A percentile compares a stretch with the other conserved stretches of the same genome.
Conservation (phyloP, 179 eudicot species). For the Gypsophila paniculata region DNA sequence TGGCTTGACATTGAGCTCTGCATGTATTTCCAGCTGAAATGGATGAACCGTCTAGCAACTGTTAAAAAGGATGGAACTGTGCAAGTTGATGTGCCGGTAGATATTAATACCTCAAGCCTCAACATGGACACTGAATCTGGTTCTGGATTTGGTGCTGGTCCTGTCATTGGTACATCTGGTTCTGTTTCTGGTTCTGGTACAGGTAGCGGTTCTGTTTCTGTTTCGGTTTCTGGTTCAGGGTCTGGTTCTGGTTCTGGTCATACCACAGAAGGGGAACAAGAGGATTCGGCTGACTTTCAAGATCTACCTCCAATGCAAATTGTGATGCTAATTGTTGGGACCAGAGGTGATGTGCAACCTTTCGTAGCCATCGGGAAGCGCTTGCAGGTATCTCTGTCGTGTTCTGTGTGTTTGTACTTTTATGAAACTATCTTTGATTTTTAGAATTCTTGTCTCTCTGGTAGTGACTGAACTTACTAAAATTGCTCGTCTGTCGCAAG, state of each 20-base stretch:
- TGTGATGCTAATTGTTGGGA: conserved; percentile 86
- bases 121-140: conserved; percentile 38
- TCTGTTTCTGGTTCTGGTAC: background rate
- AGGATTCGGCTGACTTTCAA: conserved; percentile 33
- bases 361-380: conserved; percentile 80
- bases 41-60: conserved; percentile 58
- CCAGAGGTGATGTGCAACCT: conserved; percentile 92
- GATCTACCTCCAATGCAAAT: conserved; percentile 67
- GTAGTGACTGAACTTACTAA: background rate
- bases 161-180: background rate
- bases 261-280: conserved; percentile 31
- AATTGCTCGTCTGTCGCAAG: background rate
- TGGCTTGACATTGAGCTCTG: conserved; percentile 11
- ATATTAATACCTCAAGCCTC: conserved; percentile 46
- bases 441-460: background rate
- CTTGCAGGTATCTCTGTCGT: conserved; percentile 49
- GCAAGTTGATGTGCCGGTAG: conserved; percentile 63
- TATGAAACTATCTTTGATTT: background rate
- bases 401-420: background rate
- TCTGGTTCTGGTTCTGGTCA: conserved; percentile 23
- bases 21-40: conserved; percentile 45
- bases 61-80: conserved; percentile 70
- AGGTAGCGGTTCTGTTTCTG: background rate
- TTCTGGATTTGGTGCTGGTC: background rate
- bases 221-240: background rate